Percentiles rank a stretch among this genome's conserved stretches.
phyloP scores from a whole-genome alignment of 352 stramenopile species.

The Phytophthora pisi region DNA sequence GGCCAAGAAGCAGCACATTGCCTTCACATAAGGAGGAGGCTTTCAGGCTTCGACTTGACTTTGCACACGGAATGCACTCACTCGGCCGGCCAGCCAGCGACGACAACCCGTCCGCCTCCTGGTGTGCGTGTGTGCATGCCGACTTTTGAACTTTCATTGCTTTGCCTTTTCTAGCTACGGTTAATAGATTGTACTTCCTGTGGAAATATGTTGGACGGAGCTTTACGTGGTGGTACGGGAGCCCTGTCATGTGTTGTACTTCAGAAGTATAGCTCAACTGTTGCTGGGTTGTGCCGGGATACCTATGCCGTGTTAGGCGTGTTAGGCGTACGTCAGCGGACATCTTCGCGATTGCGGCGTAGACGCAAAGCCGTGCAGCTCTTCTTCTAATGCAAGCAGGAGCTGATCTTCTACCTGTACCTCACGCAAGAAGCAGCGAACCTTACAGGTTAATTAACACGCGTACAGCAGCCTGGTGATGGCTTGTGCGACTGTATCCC shows the following conservation, averaged over 20 bases:
- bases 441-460: no score
- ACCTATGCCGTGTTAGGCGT: not conserved
- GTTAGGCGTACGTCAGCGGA: not conserved
- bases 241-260: no score
- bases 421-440: no score
- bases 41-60: slow-evolving; percentile 1
- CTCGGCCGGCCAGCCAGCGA: not conserved
- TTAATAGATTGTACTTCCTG: slow-evolving; percentile 42
- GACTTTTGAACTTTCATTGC: slow-evolving; percentile 16
- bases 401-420: no score
- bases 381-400: not conserved
- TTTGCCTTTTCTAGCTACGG: slow-evolving; percentile 24
- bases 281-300: not conserved
- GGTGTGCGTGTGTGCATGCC: not conserved
- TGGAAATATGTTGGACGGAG: slow-evolving; percentile 6
- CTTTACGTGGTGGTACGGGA: no score
- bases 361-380: not conserved
- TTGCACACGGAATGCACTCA: slow-evolving; percentile 9
- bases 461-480: not conserved
- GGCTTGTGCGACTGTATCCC: not conserved
- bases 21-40: slow-evolving; percentile 50
- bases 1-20: slow-evolving; percentile 80
- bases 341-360: no score
- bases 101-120: not conserved
- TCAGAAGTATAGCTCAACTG: not conserved